These are phyloP conservation scores for Trichoderma citrinoviride DNA, from an alignment of 2,329 filamentous ascomycete species.

Conservation along the genomic window DNA sequence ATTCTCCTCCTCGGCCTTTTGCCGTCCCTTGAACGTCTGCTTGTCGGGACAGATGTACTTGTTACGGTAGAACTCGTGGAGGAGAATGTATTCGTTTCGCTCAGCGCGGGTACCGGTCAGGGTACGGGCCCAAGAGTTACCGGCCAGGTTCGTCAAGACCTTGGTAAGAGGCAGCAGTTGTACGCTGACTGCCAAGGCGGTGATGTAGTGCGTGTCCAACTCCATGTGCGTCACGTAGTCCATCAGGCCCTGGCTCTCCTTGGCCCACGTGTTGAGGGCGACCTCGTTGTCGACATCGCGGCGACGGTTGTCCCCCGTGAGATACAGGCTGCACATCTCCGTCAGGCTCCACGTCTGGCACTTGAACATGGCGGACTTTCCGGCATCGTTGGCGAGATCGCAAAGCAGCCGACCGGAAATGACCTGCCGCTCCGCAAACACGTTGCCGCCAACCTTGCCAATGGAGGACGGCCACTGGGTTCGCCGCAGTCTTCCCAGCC, in stretches of 20 bases:
- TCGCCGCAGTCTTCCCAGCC: slow-evolving; percentile 82
- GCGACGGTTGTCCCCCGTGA: slow-evolving; percentile 68
- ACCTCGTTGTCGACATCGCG: slow-evolving; percentile 86
- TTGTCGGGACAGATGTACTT: slow-evolving; percentile 99
- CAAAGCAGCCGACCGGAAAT: slow-evolving; percentile 87
- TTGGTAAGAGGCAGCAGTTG: slow-evolving; percentile 94
- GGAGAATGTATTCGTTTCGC: slow-evolving; percentile 97
- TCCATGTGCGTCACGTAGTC: slow-evolving; percentile 94
- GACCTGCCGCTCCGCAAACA: slow-evolving; percentile 89
- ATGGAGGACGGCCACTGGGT: slow-evolving; percentile 84
- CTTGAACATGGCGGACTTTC: slow-evolving; percentile 94
- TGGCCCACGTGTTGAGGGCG: slow-evolving; percentile 80
- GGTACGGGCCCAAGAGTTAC: slow-evolving; percentile 97
- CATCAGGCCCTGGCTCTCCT: slow-evolving; percentile 75
- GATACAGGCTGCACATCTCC: slow-evolving; percentile 93
- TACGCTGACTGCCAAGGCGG: slow-evolving; percentile 81
- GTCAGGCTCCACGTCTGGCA: slow-evolving; percentile 98
- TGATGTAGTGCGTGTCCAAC: slow-evolving; percentile 92
- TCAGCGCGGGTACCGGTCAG: slow-evolving; percentile 94
- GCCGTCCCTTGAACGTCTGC: slow-evolving; percentile 72
- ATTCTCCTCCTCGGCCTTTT: slow-evolving; percentile 68
- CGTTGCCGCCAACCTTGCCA: slow-evolving; percentile 80
- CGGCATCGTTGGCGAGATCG: slow-evolving; percentile 92
- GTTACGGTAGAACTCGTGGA: slow-evolving; percentile 94
- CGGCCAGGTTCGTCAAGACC: slow-evolving; percentile 91